These are phyloP conservation scores for Pistacia integerrima DNA, from an alignment of 345 rosid species.

Conservation along the genomic window DNA sequence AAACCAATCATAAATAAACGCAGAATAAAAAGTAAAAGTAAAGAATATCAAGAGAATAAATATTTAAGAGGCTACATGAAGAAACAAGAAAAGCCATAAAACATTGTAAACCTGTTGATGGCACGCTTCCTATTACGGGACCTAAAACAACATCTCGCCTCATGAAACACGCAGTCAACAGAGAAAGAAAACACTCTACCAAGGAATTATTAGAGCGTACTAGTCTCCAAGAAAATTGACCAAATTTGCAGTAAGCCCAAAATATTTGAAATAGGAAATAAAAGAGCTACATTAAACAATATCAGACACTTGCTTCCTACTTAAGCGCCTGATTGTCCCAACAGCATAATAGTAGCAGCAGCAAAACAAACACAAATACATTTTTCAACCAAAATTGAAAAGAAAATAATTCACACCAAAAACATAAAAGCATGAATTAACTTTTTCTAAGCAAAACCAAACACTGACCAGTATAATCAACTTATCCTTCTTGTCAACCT, in stretches of 20 bases:
- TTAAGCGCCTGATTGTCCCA: neutral
- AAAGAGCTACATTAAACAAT: neutral
- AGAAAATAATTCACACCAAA: neutral
- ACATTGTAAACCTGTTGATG: neutral
- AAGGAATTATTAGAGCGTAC: neutral
- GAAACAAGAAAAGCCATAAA: too few relatives aligned
- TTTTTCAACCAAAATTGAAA: neutral
- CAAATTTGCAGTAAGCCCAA: neutral
- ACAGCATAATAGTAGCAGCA: neutral
- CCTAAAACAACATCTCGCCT: neutral
- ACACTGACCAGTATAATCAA: conserved; percentile 47
- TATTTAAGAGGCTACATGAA: neutral
- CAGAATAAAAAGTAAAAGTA: too few relatives aligned
- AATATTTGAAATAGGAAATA: neutral
- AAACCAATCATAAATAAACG: too few relatives aligned
- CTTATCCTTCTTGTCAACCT: conserved; percentile 35
- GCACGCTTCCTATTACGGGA: too few relatives aligned
- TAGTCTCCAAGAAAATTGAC: neutral
- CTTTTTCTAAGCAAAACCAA: neutral
- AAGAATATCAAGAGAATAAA: too few relatives aligned
- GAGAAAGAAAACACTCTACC: too few relatives aligned
- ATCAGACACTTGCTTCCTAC: neutral
- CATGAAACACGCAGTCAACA: neutral
- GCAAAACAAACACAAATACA: neutral
- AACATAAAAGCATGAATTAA: conserved; percentile 2